Evolutionary conservation across 2,329 filamentous ascomycete species (phyloP).

Genomic region (Pyrenophora graminea): DNA sequence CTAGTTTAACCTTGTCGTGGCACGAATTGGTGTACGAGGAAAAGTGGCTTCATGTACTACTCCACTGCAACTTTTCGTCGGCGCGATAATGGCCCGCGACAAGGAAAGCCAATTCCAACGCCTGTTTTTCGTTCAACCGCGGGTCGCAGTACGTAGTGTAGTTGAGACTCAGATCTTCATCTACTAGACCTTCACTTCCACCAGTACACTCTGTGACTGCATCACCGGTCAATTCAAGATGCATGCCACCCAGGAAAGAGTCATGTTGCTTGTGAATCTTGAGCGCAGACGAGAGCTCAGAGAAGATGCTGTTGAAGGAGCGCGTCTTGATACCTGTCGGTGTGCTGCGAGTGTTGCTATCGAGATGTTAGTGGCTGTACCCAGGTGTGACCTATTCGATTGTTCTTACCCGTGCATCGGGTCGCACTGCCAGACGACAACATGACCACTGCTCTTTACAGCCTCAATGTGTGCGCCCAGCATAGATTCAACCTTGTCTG

Average conservation of each 20-base stretch:
- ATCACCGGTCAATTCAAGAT: slow-evolving; percentile 93
- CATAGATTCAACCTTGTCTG: slow-evolving; percentile 72
- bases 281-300: slow-evolving; percentile 81
- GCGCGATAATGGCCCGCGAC: slow-evolving; percentile 79
- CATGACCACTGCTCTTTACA: slow-evolving; percentile 75
- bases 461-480: slow-evolving; percentile 86
- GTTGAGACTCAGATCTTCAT: slow-evolving; percentile 85
- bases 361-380: slow-evolving; percentile 10
- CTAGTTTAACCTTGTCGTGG: background rate
- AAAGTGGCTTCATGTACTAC: background rate
- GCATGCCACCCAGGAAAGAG: slow-evolving; percentile 89
- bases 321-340: slow-evolving; percentile 85
- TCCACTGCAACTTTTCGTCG: slow-evolving; percentile 33
- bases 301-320: slow-evolving; percentile 86
- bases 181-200: slow-evolving; percentile 81
- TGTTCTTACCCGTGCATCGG: slow-evolving; percentile 81
- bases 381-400: slow-evolving; percentile 6
- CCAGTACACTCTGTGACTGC: slow-evolving; percentile 95
- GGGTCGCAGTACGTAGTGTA: slow-evolving; percentile 98
- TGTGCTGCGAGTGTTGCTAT: slow-evolving; percentile 65
- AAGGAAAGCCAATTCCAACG: slow-evolving; percentile 89
- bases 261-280: slow-evolving; percentile 80
- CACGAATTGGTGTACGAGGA: background rate
- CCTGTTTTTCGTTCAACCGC: slow-evolving; percentile 94
- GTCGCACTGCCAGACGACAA: slow-evolving; percentile 96